phyloP scores from a whole-genome alignment of 2,329 filamentous ascomycete genomes.

The Colletotrichum sidae region DNA sequence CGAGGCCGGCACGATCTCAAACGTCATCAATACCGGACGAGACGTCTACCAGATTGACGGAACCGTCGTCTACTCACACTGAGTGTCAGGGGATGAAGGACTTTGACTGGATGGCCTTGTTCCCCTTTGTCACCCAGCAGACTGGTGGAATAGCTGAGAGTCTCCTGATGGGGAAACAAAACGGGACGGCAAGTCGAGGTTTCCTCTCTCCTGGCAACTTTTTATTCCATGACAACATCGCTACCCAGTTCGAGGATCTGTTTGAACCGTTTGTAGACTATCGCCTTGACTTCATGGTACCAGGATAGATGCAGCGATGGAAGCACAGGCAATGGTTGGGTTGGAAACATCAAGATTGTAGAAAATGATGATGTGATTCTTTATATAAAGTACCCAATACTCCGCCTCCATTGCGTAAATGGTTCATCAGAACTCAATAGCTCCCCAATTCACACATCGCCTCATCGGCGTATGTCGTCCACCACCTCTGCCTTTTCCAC shows the following conservation, averaged over 20 bases:
- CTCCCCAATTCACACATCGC: no score
- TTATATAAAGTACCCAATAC: no score
- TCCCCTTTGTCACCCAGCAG: slow-evolving; percentile 47
- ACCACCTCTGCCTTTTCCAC: slow-evolving; percentile 38
- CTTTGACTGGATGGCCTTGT: slow-evolving; percentile 49
- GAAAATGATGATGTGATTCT: no score
- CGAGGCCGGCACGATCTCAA: background rate
- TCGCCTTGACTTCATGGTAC: slow-evolving; percentile 34
- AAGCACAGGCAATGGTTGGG: no score
- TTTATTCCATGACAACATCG: slow-evolving; percentile 41
- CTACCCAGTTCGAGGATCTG: slow-evolving; percentile 42
- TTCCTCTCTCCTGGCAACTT: slow-evolving; percentile 40
- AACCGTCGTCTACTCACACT: background rate
- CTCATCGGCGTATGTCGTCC: background rate
- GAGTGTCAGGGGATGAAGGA: slow-evolving; percentile 15
- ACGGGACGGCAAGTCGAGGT: slow-evolving; percentile 37
- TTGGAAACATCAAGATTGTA: no score
- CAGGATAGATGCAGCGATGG: background rate
- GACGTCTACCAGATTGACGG: background rate
- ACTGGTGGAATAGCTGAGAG: slow-evolving; percentile 45
- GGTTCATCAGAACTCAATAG: no score
- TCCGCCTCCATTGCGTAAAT: no score
- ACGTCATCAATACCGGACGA: background rate
- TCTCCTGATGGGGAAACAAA: slow-evolving; percentile 40
- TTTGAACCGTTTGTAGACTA: slow-evolving; percentile 36